These are phyloP conservation scores for Pneumocystis murina DNA, from an alignment of 1,139 yeast species.

Conservation along the genomic window DNA sequence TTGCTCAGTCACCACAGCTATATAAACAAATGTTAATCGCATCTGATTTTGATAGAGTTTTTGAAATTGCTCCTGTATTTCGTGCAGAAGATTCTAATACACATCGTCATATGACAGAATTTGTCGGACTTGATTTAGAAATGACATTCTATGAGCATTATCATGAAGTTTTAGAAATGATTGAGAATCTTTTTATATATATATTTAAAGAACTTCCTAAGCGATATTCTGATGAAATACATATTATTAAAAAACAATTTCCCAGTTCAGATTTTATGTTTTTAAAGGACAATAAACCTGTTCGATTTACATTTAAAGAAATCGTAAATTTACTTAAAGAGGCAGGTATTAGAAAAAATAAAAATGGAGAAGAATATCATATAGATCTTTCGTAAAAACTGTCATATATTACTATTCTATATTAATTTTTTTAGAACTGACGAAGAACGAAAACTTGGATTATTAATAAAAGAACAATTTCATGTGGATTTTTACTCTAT, in stretches of 20 bases:
- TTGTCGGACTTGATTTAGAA: constrained; percentile 91
- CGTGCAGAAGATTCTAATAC: constrained; percentile 98
- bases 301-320: constrained; percentile 74
- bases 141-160: constrained; percentile 97
- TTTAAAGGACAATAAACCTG: constrained; percentile 82
- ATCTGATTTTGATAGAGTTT: constrained; percentile 91
- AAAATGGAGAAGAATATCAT: constrained; percentile 41
- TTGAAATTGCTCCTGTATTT: constrained; percentile 93
- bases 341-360: constrained; percentile 62
- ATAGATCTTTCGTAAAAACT: neutral
- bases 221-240: constrained; percentile 73
- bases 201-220: constrained; percentile 70
- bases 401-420: neutral
- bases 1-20: constrained; percentile 96
- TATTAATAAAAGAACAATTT: constrained; percentile 78
- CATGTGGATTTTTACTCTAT: constrained; percentile 94
- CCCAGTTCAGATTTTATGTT: constrained; percentile 89
- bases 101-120: constrained; percentile 98
- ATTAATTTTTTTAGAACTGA: constrained; percentile 65
- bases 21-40: constrained; percentile 97
- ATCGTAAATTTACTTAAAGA: constrained; percentile 75
- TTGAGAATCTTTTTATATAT: constrained; percentile 75
- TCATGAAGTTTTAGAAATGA: constrained; percentile 77
- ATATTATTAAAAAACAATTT: constrained; percentile 78
- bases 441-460: constrained; percentile 85